phyloP scores from a whole-genome alignment of 2,329 filamentous ascomycete genomes.

The Fusarium azukiicola region DNA sequence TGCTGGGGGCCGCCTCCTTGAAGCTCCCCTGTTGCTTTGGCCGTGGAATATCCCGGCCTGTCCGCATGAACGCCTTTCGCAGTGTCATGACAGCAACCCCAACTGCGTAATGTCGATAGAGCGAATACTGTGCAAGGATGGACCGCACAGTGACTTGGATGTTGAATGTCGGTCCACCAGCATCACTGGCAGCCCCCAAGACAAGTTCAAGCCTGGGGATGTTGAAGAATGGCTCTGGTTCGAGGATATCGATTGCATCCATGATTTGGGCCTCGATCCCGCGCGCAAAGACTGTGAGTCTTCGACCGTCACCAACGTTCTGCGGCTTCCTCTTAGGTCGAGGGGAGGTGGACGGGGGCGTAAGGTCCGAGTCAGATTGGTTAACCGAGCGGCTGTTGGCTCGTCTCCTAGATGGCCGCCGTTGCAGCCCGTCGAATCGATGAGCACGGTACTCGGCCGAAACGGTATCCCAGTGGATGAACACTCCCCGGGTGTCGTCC shows the following conservation, averaged over 20 bases:
- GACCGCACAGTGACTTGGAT: slow-evolving; percentile 90
- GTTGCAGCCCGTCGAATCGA: slow-evolving; percentile 82
- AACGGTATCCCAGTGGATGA: slow-evolving; percentile 93
- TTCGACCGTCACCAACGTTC: slow-evolving; percentile 86
- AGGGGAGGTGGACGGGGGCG: slow-evolving; percentile 61
- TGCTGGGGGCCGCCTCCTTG: slow-evolving; percentile 44
- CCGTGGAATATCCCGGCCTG: slow-evolving; percentile 66
- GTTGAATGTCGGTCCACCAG: slow-evolving; percentile 93
- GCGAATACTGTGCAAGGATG: slow-evolving; percentile 92
- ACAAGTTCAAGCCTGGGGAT: slow-evolving; percentile 94
- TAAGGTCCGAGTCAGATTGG: slow-evolving; percentile 84
- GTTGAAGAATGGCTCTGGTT: slow-evolving; percentile 91
- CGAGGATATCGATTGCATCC: slow-evolving; percentile 91
- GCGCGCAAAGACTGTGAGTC: slow-evolving; percentile 89
- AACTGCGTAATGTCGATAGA: slow-evolving; percentile 95
- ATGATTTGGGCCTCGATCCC: slow-evolving; percentile 95
- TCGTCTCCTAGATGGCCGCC: slow-evolving; percentile 82
- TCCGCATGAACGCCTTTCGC: slow-evolving; percentile 82
- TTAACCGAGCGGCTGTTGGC: slow-evolving; percentile 87
- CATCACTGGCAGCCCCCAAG: slow-evolving; percentile 91
- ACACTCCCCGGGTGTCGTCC: slow-evolving; percentile 89
- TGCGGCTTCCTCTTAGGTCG: slow-evolving; percentile 75
- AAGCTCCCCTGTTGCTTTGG: slow-evolving; percentile 57
- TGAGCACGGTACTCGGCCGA: slow-evolving; percentile 94
- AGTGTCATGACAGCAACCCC: slow-evolving; percentile 90